Conservation (phyloP, 192 early-diverging fungal species). For the Dimargaris cristalligena region DNA sequence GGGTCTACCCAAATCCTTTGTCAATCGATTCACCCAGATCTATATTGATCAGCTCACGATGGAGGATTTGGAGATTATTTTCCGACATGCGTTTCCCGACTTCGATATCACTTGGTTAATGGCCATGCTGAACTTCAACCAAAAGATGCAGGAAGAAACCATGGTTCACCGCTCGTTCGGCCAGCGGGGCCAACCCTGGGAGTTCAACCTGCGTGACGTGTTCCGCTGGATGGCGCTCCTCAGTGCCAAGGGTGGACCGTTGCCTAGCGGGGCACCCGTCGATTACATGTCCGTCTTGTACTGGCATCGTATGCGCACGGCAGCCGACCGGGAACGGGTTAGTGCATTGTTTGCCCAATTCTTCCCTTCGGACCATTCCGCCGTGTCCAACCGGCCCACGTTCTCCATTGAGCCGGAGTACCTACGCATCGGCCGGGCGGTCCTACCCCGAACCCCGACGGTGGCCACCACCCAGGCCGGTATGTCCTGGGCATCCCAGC, state of each 20-base stretch:
- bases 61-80: conserved; percentile 69
- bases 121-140: conserved; percentile 59
- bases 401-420: conserved; percentile 30
- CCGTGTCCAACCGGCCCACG: conserved; percentile 12
- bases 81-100: conserved; percentile 32
- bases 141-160: conserved; percentile 66
- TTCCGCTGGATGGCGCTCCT: conserved; percentile 83
- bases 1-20: conserved; percentile 92
- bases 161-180: conserved; percentile 61
- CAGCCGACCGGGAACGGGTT: conserved; percentile 48
- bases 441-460: conserved; percentile 27
- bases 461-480: conserved; percentile 16
- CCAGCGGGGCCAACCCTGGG: conserved; percentile 77
- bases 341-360: conserved; percentile 34
- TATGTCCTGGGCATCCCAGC: conserved; percentile 19
- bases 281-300: conserved; percentile 73
- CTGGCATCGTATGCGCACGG: conserved; percentile 74
- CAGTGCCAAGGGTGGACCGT: conserved; percentile 25
- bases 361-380: conserved; percentile 20
- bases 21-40: conserved; percentile 93
- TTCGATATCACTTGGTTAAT: conserved; percentile 27
- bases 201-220: conserved; percentile 97
- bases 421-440: conserved; percentile 45
- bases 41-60: conserved; percentile 69
- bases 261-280: conserved; percentile 32